phyloP scores from a whole-genome alignment of 1,284 basidiomycete genomes.

The Rhodotorula sp. region DNA sequence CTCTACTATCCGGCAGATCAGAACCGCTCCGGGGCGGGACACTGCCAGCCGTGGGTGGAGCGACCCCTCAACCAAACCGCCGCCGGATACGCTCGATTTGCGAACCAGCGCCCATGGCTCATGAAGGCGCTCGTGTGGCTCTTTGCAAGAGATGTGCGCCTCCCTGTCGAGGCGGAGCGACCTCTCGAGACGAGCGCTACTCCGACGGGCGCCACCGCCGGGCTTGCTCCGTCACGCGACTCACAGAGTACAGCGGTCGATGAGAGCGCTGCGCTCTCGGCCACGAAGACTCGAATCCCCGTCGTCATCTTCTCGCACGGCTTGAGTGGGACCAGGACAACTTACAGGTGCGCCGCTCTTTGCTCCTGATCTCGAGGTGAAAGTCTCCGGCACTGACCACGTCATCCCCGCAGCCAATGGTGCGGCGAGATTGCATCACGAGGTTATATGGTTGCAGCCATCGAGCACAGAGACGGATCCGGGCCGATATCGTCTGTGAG shows the following conservation, averaged over 20 bases:
- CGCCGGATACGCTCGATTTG: slow-evolving; percentile 28
- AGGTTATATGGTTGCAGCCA: slow-evolving; percentile 69
- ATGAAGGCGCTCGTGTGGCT: slow-evolving; percentile 19
- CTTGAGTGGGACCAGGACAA: slow-evolving; percentile 67
- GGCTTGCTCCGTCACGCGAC: neutral
- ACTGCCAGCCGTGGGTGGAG: slow-evolving; percentile 20
- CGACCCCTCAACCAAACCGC: slow-evolving; percentile 17
- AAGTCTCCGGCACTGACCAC: neutral
- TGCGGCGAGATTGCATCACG: slow-evolving; percentile 67
- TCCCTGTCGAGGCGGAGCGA: slow-evolving; percentile 13
- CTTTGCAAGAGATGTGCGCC: slow-evolving; percentile 8
- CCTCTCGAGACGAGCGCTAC: slow-evolving; percentile 1
- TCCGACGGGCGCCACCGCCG: neutral
- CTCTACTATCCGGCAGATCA: slow-evolving; percentile 51
- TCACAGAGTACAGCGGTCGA: slow-evolving; percentile 14
- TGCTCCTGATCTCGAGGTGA: neutral
- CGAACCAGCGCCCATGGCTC: slow-evolving; percentile 13
- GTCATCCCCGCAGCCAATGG: slow-evolving; percentile 56
- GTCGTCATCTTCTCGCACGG: slow-evolving; percentile 78
- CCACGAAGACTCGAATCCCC: slow-evolving; percentile 48
- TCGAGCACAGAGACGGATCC: slow-evolving; percentile 75
- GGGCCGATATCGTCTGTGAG: slow-evolving; percentile 54
- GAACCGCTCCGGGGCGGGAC: neutral
- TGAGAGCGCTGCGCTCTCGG: neutral
- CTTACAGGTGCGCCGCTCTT: slow-evolving; percentile 52